Base-by-base conservation (phyloP, 2,329 filamentous ascomycete species). In the Diaporthe sp. region DNA sequence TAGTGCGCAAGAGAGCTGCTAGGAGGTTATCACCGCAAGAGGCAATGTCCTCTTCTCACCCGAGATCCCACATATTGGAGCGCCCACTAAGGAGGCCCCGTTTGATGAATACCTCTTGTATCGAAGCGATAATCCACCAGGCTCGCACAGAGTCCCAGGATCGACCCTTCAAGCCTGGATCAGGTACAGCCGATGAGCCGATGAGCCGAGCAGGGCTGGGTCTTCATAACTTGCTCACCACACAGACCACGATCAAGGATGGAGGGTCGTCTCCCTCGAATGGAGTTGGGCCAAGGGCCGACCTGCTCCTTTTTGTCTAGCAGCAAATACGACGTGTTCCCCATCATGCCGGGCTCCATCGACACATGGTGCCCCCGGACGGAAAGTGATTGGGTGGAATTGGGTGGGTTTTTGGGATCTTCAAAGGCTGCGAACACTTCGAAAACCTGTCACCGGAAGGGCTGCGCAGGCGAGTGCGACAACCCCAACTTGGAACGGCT, bases 241-340 rank as follows among this genome's bases (percentile, higher is more conserved):
- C 31, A 22, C 7, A 1, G 9, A 25, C 39, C 19, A 51, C 8
- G 3, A 13, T 25, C 44, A 2, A 10, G 44, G 44, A 13, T 19
- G 19, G 9, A 19, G 39, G 42, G 42, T 10, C 17, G 4, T 31
- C 61, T n/a, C 31, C 62, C 44, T 31, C 44, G 31, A 68, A 68
- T 51, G 62, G 25, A 44, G 39, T 68, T 25, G 44, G 2, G 28
- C 10, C 15, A 9, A 15, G 25, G 65, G 25, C 49, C 59, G 58
- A 67, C 28, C 59, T 73, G 51, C 68, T 75, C 51, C 51, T 53
- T 75, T 57, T 12, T 42, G 17, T 72, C 55, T 55, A 70, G 65
- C 37, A 13, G 34, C 57, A 25, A 71, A 37, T 51, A n/a, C 58
- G 59, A 73, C n/a, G 51, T 73, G 46, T 46, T 34, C 25, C 37